Conservation (phyloP, 2,329 filamentous ascomycete genomes). For the Curvularia lunata region DNA sequence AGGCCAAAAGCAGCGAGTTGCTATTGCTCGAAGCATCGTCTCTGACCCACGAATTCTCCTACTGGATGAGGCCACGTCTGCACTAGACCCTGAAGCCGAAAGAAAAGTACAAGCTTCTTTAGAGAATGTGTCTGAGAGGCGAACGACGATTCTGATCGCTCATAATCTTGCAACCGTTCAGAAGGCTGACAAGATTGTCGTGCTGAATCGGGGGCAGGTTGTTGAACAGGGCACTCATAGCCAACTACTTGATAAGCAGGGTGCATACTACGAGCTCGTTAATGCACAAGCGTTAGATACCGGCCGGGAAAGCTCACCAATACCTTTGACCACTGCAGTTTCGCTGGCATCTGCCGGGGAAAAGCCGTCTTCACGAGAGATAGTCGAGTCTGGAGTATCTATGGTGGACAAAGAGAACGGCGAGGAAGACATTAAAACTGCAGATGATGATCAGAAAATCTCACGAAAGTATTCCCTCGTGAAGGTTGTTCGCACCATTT, state of each 20-base stretch:
- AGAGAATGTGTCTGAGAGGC: slow-evolving; percentile 63
- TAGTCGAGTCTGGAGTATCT: neutral
- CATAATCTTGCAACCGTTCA: slow-evolving; percentile 77
- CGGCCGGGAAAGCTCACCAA: neutral
- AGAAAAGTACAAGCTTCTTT: slow-evolving; percentile 64
- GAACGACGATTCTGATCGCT: slow-evolving; percentile 80
- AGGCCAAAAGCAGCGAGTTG: slow-evolving; percentile 82
- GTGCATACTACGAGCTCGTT: slow-evolving; percentile 70
- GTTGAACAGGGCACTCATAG: slow-evolving; percentile 79
- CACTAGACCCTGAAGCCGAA: slow-evolving; percentile 64
- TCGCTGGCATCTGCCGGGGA: neutral
- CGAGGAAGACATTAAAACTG: slow-evolving; percentile 15
- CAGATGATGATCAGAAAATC: slow-evolving; percentile 26
- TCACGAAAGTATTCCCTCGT: slow-evolving; percentile 31
- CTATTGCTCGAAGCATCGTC: slow-evolving; percentile 74
- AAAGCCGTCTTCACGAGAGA: neutral
- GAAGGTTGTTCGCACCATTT: slow-evolving; percentile 45
- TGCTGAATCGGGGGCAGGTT: slow-evolving; percentile 73
- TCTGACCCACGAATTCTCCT: slow-evolving; percentile 70
- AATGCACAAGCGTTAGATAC: neutral
- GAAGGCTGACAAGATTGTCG: slow-evolving; percentile 78
- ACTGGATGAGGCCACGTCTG: slow-evolving; percentile 78
- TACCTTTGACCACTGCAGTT: neutral
- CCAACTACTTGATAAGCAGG: slow-evolving; percentile 66
- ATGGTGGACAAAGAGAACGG: slow-evolving; percentile 29